Percentiles rank a stretch among this genome's conserved stretches.
Evolutionary conservation across 495 filamentous ascomycete species (phyloP).

Genomic region (Apodospora peruviana): DNA sequence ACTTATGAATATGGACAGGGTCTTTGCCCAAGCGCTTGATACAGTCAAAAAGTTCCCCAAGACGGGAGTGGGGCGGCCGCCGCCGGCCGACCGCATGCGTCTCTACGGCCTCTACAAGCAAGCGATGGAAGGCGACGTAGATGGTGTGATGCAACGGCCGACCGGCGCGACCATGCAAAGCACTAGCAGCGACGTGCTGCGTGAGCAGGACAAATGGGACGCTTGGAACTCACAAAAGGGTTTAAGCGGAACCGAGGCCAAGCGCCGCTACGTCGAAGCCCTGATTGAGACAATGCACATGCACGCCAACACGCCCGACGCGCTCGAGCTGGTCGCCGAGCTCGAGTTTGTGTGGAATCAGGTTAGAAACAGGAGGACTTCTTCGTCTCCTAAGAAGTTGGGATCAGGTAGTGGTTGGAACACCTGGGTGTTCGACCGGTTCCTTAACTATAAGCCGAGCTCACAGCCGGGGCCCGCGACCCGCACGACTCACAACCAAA

Average conservation of each 20-base stretch:
- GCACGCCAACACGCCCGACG: conserved; percentile 82
- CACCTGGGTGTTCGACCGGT: no score
- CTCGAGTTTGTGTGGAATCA: conserved; percentile 99
- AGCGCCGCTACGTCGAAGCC: conserved; percentile 85
- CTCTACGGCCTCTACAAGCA: conserved; percentile 99
- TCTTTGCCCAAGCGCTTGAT: conserved; percentile 97
- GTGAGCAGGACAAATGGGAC: conserved; percentile 68
- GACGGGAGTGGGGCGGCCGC: conserved; percentile 82
- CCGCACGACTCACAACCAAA: no score
- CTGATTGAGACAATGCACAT: conserved; percentile 94
- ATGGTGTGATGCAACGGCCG: conserved; percentile 84
- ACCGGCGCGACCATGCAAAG: conserved; percentile 21
- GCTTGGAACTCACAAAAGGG: conserved; percentile 86
- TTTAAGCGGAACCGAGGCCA: conserved; percentile 82
- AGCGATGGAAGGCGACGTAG: conserved; percentile 96
- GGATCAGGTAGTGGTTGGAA: conserved; percentile 35
- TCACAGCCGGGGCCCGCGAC: no score
- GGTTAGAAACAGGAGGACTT: conserved; percentile 77
- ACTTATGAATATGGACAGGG: conserved; percentile 62
- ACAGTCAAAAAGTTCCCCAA: conserved; percentile 96
- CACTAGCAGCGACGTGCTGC: conserved; percentile 39
- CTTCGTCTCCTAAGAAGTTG: no score
- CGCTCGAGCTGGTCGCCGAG: conserved; percentile 81
- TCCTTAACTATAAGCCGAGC: no score
- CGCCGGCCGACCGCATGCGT: conserved; percentile 73